Evolutionary conservation across 371 early-diverging fungal species (phyloP), one percentile per base, ranked within the genome.

Genomic region (Mortierella sp.): DNA sequence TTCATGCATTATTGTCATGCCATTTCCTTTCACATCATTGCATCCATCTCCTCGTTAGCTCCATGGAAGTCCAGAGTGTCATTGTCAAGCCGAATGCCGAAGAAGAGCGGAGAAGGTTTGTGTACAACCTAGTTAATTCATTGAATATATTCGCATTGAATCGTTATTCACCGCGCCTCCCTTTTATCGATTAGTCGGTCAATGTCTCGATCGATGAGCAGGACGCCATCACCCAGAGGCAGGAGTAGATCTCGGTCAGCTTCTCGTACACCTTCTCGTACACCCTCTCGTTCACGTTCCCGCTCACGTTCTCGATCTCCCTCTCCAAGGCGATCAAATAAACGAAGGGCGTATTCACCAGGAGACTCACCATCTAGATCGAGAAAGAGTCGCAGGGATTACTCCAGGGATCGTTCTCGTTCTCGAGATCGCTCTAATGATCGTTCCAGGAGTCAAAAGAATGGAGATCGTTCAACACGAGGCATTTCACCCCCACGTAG

Each of bases 281-380:
- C 67, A 21, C 32, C 52, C 1, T 70, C 70, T 22, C 69, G 22
- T 6, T 36, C 28, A 28, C 28, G 28, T 28, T 28, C 28, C 28
- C 1, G 28, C 2, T 28, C 28, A 28, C 28, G 28, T 10, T 74
- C 75, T 33, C 64, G 68, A 22, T 79, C 83, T 0, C 68, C 71
- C 11, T 68, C 62, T 15, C 74, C 74, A 3, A 64, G 28, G 57
- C 48, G 50, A 52, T 50, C 58, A 47, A 45, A 38, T 48, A 74
- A 75, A 60, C 48, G 81, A 36, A 75, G 64, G 47, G 72, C 75
- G n/a, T 53, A 68, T 52, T 74, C 81, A 19, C 74, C 66, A 19
- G 68, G 65, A 8, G 48, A 36, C 22, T 80, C 81, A n/a, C 81
- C 81, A 60, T 43, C 53, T 7, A 65, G 69, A 9, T 43, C 67